These are phyloP conservation scores for Ceratobasidium theobromae DNA, from an alignment of 1,284 basidiomycete genomes.

Conservation along the genomic window DNA sequence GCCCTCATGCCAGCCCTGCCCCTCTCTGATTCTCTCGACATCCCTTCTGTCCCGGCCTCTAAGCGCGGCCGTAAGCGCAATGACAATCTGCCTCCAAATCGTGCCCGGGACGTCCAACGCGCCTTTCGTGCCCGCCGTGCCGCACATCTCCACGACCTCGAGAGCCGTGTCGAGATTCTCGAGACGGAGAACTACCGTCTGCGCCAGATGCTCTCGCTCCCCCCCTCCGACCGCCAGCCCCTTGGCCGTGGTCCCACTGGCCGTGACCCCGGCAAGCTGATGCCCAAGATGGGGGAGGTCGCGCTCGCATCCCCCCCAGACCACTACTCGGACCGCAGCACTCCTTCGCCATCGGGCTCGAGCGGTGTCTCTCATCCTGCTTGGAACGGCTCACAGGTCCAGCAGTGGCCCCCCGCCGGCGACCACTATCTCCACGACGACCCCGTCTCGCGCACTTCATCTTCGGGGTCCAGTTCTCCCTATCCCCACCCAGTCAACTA, in stretches of 20 bases:
- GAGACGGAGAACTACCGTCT: conserved; percentile 83
- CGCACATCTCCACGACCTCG: conserved; percentile 83
- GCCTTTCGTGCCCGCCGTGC: conserved; percentile 89
- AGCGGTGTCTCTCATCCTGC: neutral
- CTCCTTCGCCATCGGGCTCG: conserved; percentile 16
- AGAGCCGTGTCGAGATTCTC: conserved; percentile 77
- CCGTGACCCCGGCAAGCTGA: conserved; percentile 49
- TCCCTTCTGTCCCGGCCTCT: conserved; percentile 18
- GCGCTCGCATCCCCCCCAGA: conserved; percentile 3
- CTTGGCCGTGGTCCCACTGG: conserved; percentile 81
- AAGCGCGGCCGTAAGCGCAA: conserved; percentile 84
- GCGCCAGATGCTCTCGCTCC: conserved; percentile 72
- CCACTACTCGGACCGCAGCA: conserved; percentile 30
- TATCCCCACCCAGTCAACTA: conserved; percentile 29
- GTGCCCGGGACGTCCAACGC: conserved; percentile 88
- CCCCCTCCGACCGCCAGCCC: conserved; percentile 66
- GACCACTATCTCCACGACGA: conserved; percentile 18
- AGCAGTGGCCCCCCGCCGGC: neutral
- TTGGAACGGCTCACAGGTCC: neutral
- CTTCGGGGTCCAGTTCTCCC: conserved; percentile 13
- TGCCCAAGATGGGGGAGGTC: conserved; percentile 17
- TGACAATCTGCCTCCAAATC: conserved; percentile 87
- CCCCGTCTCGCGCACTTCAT: conserved; percentile 20
- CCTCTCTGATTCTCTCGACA: conserved; percentile 2
- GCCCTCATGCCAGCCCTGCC: neutral